These are phyloP conservation scores for Trematosphaeria pertusa DNA, from an alignment of 2,329 filamentous ascomycete genomes.

Conservation along the genomic window DNA sequence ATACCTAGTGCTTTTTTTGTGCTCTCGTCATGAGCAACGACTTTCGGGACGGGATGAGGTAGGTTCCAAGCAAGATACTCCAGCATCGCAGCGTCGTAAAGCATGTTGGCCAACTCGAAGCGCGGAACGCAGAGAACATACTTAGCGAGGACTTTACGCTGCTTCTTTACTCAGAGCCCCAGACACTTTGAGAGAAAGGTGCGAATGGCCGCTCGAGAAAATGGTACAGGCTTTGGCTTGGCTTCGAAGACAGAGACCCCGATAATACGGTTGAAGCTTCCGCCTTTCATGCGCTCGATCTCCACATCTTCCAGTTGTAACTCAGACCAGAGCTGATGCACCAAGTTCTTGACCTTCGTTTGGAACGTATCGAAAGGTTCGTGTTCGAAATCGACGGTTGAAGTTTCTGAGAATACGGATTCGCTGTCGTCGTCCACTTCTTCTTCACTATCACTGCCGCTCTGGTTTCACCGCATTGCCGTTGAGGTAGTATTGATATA, in stretches of 20 bases:
- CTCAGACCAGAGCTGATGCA: not conserved
- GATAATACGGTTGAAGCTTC: slow-evolving; percentile 22
- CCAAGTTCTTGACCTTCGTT: not conserved
- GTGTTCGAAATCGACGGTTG: not conserved
- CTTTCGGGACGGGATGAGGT: not conserved
- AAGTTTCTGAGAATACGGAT: not conserved
- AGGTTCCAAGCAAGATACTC: not conserved
- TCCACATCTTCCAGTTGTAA: not conserved
- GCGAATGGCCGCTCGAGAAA: too few relatives aligned
- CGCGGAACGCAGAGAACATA: not conserved
- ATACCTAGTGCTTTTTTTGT: not conserved
- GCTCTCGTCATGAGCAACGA: not conserved
- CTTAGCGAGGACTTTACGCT: not conserved
- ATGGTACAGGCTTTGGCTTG: not conserved
- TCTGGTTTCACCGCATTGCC: too few relatives aligned
- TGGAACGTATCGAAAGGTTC: slow-evolving; percentile 1
- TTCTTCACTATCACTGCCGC: too few relatives aligned
- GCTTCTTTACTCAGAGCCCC: too few relatives aligned
- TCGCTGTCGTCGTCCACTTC: not conserved
- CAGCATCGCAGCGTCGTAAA: not conserved
- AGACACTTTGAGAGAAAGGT: too few relatives aligned
- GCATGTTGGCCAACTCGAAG: not conserved
- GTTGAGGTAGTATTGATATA: too few relatives aligned
- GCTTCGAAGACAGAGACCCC: slow-evolving; percentile 4
- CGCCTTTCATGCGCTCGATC: slow-evolving; percentile 18